Percentiles rank a stretch among this genome's conserved stretches.
These are phyloP conservation scores for Geotrichum fermentans DNA, from an alignment of 1,139 yeast species.

Conservation along the genomic window DNA sequence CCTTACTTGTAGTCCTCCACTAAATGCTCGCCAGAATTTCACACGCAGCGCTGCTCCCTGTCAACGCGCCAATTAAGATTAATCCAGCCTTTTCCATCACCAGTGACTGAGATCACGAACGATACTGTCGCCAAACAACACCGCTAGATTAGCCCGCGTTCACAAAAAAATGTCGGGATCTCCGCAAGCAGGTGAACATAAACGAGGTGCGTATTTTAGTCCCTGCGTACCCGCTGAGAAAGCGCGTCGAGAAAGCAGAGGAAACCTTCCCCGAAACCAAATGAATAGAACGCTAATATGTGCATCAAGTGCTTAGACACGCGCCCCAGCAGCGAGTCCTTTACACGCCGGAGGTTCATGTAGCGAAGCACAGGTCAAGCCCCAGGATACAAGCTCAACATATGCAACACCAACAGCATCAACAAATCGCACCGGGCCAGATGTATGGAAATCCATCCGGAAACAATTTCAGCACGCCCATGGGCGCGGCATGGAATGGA, in stretches of 20 bases:
- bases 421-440: background rate
- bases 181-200: conserved; percentile 1
- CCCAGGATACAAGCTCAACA: conserved; percentile 9
- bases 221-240: background rate
- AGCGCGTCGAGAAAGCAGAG: background rate
- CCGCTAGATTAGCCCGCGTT: too few species aligned
- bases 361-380: conserved; percentile 19
- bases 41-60: background rate
- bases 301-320: conserved; percentile 19
- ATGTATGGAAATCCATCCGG: background rate
- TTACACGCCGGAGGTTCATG: conserved; percentile 21
- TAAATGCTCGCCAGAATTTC: background rate
- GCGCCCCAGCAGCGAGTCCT: conserved; percentile 20
- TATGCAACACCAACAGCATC: background rate
- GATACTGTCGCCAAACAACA: too few species aligned
- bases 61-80: conserved; percentile 3
- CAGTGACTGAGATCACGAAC: too few species aligned
- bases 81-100: too few species aligned
- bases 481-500: conserved; percentile 7
- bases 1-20: background rate
- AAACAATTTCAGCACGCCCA: background rate
- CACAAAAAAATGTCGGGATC: conserved; percentile 6
- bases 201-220: conserved; percentile 1
- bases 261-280: background rate
- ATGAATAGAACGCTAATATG: background rate